These are phyloP conservation scores for Auriscalpium microsporum DNA, from an alignment of 768 basidiomycete species.

Conservation along the genomic window DNA sequence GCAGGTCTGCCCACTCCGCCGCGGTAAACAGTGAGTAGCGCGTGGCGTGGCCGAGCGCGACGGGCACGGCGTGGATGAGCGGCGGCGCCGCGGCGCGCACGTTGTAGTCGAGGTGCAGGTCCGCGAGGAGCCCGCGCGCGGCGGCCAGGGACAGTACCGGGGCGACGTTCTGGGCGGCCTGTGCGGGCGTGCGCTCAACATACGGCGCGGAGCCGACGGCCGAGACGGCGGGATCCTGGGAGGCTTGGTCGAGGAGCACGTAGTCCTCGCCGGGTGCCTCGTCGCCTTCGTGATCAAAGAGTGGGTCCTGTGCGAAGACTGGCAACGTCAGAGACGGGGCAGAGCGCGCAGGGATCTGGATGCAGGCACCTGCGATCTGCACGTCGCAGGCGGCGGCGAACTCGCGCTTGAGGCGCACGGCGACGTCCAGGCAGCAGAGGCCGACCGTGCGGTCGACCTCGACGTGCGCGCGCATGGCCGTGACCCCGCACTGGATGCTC, in stretches of 20 bases:
- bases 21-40: slow-evolving; percentile 20
- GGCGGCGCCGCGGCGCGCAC: slow-evolving; percentile 42
- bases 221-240: slow-evolving; percentile 30
- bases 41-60: slow-evolving; percentile 2
- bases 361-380: slow-evolving; percentile 43
- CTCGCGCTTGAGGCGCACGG: slow-evolving; percentile 37
- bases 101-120: slow-evolving; percentile 66
- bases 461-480: slow-evolving; percentile 59
- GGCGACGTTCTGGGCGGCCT: slow-evolving; percentile 45
- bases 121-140: slow-evolving; percentile 34
- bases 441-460: slow-evolving; percentile 52
- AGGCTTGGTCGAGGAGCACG: slow-evolving; percentile 35
- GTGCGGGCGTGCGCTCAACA: slow-evolving; percentile 42
- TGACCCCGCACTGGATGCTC: slow-evolving; percentile 55
- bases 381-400: slow-evolving; percentile 42
- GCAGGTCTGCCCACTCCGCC: slow-evolving; percentile 52
- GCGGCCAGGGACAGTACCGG: slow-evolving; percentile 42
- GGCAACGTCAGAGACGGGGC: neutral
- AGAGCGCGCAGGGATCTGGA: neutral
- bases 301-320: slow-evolving; percentile 58
- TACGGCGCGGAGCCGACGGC: slow-evolving; percentile 61
- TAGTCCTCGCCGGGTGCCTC: slow-evolving; percentile 36
- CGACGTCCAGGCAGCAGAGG: slow-evolving; percentile 45
- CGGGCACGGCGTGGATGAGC: slow-evolving; percentile 42
- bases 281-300: slow-evolving; percentile 33